Evolutionary conservation across 495 filamentous ascomycete genomes (phyloP).

Genomic region (Penicillium riverlandense): DNA sequence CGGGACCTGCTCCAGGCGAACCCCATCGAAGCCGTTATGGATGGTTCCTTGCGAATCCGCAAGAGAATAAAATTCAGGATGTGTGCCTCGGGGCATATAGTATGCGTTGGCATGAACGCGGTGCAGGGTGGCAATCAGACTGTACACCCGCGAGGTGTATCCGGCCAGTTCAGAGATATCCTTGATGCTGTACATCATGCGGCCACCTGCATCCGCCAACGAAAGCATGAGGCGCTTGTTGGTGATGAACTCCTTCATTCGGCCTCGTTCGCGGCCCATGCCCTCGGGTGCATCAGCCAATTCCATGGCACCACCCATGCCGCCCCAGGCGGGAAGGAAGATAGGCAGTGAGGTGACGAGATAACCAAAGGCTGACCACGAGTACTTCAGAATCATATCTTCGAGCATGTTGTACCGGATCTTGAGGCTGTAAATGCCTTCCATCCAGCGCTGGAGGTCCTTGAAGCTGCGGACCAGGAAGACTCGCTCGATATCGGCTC

Average conservation of each 20-base stretch:
- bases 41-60: slow-evolving; percentile 87
- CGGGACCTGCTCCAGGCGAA: slow-evolving; percentile 89
- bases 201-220: slow-evolving; percentile 88
- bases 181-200: slow-evolving; percentile 99
- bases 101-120: slow-evolving; percentile 88
- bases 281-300: slow-evolving; percentile 35
- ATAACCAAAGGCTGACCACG: slow-evolving; percentile 97
- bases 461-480: slow-evolving; percentile 87
- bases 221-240: slow-evolving; percentile 99
- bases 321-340: slow-evolving; percentile 93
- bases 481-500: slow-evolving; percentile 83
- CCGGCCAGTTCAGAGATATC: slow-evolving; percentile 91
- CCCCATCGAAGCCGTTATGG: slow-evolving; percentile 89
- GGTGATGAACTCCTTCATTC: slow-evolving; percentile 99
- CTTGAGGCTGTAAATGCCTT: slow-evolving; percentile 90
- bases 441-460: slow-evolving; percentile 89
- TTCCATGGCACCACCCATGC: slow-evolving; percentile 65
- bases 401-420: slow-evolving; percentile 98
- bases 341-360: slow-evolving; percentile 86
- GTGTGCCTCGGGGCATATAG: slow-evolving; percentile 55
- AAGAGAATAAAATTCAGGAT: slow-evolving; percentile 76
- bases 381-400: slow-evolving; percentile 96
- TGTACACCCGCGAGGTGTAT: slow-evolving; percentile 94
- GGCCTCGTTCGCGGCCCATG: slow-evolving; percentile 61
- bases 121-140: slow-evolving; percentile 88